Conservation (phyloP, 2,329 filamentous ascomycete genomes). For the Pseudopithomyces chartarum region DNA sequence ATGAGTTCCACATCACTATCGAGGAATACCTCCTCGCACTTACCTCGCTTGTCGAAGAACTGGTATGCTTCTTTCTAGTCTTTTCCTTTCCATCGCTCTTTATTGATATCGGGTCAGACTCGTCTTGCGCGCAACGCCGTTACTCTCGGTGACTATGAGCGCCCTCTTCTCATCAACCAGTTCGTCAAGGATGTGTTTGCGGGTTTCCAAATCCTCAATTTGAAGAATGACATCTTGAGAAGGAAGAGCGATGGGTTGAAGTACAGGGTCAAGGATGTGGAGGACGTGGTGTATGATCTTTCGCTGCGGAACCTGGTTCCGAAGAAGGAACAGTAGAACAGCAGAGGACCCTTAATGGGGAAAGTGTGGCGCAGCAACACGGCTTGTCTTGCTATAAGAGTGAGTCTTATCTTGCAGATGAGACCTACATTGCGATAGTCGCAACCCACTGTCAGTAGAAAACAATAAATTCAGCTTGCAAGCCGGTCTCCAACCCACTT, state of each 20-base stretch:
- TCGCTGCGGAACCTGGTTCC: slow-evolving; percentile 79
- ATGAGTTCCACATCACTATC: slow-evolving; percentile 93
- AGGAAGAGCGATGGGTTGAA: slow-evolving; percentile 92
- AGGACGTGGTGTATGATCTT: slow-evolving; percentile 97
- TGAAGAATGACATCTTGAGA: slow-evolving; percentile 92
- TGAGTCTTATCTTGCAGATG: too few species aligned
- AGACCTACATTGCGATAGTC: not conserved
- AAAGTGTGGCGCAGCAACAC: slow-evolving; percentile 6
- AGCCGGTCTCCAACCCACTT: too few species aligned
- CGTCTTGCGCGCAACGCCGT: slow-evolving; percentile 94
- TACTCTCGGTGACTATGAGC: slow-evolving; percentile 83
- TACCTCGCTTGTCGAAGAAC: slow-evolving; percentile 85
- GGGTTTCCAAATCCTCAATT: slow-evolving; percentile 94
- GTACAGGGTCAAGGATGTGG: slow-evolving; percentile 96
- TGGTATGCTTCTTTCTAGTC: slow-evolving; percentile 53
- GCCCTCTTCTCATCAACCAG: slow-evolving; percentile 84
- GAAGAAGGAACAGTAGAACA: slow-evolving; percentile 27
- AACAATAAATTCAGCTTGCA: not conserved
- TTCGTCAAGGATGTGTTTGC: slow-evolving; percentile 96
- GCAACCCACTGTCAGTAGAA: not conserved
- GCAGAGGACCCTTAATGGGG: not conserved
- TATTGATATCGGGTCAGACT: slow-evolving; percentile 51
- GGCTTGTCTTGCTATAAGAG: not conserved
- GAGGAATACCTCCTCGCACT: slow-evolving; percentile 95
- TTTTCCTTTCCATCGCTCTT: not conserved